Evolutionary conservation across 2,329 filamentous ascomycete species (phyloP).

Genomic region (Proliferodiscus dingleyae): DNA sequence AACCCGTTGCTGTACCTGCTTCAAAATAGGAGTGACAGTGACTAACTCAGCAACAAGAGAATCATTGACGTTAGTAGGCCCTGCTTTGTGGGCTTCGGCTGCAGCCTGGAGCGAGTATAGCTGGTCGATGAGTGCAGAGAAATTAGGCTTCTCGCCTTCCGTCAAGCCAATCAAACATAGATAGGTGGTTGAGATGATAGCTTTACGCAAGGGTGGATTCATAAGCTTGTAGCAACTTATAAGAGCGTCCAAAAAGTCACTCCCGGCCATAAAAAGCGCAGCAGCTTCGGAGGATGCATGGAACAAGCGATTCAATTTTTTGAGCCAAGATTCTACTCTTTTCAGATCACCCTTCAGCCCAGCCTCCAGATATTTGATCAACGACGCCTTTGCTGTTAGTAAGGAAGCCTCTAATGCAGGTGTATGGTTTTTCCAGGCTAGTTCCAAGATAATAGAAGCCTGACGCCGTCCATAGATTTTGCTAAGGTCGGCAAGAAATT

Average conservation of each 20-base stretch:
- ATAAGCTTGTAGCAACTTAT: conserved; percentile 60
- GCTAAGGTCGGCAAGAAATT: conserved; percentile 64
- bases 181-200: conserved; percentile 69
- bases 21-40: conserved; percentile 71
- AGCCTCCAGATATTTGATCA: conserved; percentile 60
- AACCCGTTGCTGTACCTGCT: conserved; percentile 53
- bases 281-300: conserved; percentile 54
- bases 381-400: conserved; percentile 52
- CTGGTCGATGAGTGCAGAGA: conserved; percentile 74
- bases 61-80: conserved; percentile 53
- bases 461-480: conserved; percentile 62
- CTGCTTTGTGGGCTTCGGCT: conserved; percentile 58
- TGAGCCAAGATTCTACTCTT: conserved; percentile 49
- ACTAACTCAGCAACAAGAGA: conserved; percentile 79
- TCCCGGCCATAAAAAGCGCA: conserved; percentile 70
- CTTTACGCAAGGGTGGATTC: conserved; percentile 58
- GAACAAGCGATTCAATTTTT: conserved; percentile 58
- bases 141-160: conserved; percentile 60
- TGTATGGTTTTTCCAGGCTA: conserved; percentile 49
- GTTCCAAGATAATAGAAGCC: conserved; percentile 44
- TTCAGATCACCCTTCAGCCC: conserved; percentile 52
- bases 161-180: conserved; percentile 68
- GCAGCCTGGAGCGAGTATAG: conserved; percentile 74
- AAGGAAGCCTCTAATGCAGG: conserved; percentile 49
- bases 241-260: conserved; percentile 80